Evolutionary conservation across 805 yeast genomes (phyloP).

Genomic region (Isabelozyma heimii): DNA sequence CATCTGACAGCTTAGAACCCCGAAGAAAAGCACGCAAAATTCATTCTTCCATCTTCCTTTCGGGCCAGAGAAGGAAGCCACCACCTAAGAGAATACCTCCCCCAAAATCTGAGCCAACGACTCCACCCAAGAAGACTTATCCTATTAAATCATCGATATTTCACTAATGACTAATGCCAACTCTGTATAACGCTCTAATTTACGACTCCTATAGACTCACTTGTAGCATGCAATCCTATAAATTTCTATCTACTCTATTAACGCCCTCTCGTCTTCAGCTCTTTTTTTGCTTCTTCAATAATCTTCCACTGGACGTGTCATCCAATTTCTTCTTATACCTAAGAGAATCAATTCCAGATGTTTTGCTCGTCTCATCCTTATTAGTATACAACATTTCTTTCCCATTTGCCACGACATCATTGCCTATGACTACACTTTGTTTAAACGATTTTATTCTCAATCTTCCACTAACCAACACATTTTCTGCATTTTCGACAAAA

Average conservation of each 20-base stretch:
- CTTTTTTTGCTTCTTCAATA: constrained; percentile 18
- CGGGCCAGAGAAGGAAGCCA: constrained; percentile 3
- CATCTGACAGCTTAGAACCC: neutral
- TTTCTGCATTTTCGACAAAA: constrained; percentile 57
- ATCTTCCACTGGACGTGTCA: constrained; percentile 21
- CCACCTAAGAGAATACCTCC: neutral
- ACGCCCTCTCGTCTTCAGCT: neutral
- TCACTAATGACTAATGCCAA: constrained; percentile 6
- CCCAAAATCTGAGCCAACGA: constrained; percentile 3
- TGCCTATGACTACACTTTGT: constrained; percentile 65
- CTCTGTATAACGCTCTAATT: too few relatives aligned
- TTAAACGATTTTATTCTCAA: constrained; percentile 72
- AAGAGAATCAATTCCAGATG: neutral
- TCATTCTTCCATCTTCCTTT: constrained; percentile 7
- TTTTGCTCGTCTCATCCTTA: neutral
- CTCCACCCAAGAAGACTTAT: constrained; percentile 13
- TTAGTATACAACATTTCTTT: constrained; percentile 22
- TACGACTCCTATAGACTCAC: too few relatives aligned
- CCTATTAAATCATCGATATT: constrained; percentile 31
- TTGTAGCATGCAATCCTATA: neutral
- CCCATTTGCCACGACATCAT: constrained; percentile 13
- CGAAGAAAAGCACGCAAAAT: constrained; percentile 4
- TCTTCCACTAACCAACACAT: constrained; percentile 70
- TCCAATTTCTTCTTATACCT: constrained; percentile 20
- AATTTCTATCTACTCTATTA: neutral